phyloP scores from a whole-genome alignment of 306 rosid species.

The Corylus avellana region DNA sequence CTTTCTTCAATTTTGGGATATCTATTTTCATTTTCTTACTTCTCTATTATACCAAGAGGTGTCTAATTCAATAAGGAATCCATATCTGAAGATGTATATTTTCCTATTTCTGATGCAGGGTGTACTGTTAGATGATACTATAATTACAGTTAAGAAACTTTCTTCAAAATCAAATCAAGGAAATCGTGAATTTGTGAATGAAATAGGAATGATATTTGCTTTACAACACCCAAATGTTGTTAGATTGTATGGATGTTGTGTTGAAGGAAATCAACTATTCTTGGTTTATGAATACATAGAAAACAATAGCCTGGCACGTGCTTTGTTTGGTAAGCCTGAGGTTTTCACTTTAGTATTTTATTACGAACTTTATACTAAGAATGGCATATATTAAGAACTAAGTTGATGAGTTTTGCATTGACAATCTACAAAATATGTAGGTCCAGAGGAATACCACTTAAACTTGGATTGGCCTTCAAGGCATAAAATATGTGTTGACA shows the following conservation, averaged over 20 bases:
- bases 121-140: slow-evolving; percentile 48
- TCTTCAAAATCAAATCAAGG: slow-evolving; percentile 54
- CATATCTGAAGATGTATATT: not conserved
- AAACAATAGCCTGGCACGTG: slow-evolving; percentile 55
- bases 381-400: not conserved
- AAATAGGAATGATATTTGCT: slow-evolving; percentile 58
- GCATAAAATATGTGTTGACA: slow-evolving; percentile 60
- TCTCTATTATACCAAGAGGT: not conserved
- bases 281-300: slow-evolving; percentile 66
- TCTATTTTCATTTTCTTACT: not conserved
- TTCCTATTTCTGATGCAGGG: slow-evolving; percentile 35
- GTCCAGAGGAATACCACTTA: slow-evolving; percentile 22
- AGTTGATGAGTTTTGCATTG: not conserved
- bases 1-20: not conserved
- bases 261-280: slow-evolving; percentile 52
- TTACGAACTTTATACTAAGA: not conserved
- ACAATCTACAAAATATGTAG: not conserved
- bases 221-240: slow-evolving; percentile 69
- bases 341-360: not conserved
- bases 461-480: slow-evolving; percentile 62
- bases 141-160: slow-evolving; percentile 57
- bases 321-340: slow-evolving; percentile 56
- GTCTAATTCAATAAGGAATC: not conserved
- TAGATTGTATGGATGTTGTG: slow-evolving; percentile 59
- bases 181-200: slow-evolving; percentile 55